These are phyloP conservation scores for Pontederia crassipes DNA, from an alignment of 176 grass and related monocot genomes.

Conservation along the genomic window DNA sequence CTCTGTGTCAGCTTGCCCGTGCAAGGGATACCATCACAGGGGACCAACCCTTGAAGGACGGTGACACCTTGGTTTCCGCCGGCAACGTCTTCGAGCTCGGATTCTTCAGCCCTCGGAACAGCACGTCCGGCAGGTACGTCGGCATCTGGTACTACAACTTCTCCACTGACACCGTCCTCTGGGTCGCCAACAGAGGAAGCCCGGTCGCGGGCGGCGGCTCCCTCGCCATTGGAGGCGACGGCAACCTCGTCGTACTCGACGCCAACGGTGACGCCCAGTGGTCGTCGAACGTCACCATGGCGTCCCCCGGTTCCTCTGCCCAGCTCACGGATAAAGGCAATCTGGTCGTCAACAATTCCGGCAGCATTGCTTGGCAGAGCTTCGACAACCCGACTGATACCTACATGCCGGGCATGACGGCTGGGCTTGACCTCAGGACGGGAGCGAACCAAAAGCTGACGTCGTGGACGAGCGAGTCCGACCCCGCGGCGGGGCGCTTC, in stretches of 20 bases:
- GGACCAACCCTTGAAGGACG: background rate
- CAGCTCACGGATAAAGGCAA: background rate
- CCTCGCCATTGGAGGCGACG: background rate
- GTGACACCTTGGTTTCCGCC: background rate
- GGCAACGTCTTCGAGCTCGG: background rate
- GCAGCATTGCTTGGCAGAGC: background rate
- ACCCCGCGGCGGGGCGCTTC: conserved; percentile 22
- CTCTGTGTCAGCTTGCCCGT: background rate
- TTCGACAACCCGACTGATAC: conserved; percentile 9
- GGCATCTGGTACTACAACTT: conserved; percentile 8
- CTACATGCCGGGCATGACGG: conserved; percentile 15
- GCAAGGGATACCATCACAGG: background rate
- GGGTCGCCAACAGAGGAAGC: conserved; percentile 1
- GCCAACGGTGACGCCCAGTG: background rate
- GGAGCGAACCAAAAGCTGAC: conserved; percentile 5
- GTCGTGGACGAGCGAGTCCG: conserved; percentile 16
- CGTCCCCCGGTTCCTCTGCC: background rate
- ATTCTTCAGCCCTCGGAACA: background rate
- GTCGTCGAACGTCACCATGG: background rate
- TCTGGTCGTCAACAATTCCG: conserved; percentile 1
- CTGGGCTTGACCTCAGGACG: background rate
- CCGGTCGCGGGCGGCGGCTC: background rate
- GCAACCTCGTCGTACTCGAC: conserved; percentile 1
- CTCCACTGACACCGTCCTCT: background rate
- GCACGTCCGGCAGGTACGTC: background rate